A percentile compares a stretch with the other conserved stretches of the same genome.
Conservation (phyloP, 1,284 basidiomycete species). For the Ceratobasidium papillatum region DNA sequence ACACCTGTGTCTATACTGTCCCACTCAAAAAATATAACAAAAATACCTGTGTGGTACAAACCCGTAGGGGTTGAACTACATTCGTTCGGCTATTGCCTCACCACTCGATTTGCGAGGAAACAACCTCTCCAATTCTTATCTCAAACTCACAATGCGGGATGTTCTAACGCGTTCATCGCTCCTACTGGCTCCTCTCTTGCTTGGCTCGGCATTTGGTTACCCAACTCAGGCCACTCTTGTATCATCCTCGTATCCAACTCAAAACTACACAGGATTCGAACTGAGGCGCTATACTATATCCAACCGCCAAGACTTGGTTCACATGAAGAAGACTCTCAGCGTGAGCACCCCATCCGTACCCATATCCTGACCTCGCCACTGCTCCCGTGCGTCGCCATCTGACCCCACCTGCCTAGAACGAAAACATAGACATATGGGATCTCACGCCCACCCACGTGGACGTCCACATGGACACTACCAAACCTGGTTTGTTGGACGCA, state of each 20-base stretch:
- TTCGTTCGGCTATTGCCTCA: not conserved
- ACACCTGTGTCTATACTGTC: not conserved
- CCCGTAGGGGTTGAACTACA: not conserved
- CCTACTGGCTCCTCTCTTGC: not conserved
- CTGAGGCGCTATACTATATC: conserved; percentile 31
- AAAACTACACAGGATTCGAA: conserved; percentile 33
- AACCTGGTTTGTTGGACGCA: not conserved
- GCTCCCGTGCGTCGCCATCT: not conserved
- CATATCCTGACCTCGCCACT: not conserved
- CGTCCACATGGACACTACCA: conserved; percentile 36
- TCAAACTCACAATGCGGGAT: not conserved
- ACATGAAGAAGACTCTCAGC: conserved; percentile 7
- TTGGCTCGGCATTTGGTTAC: not conserved
- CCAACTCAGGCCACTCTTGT: not conserved
- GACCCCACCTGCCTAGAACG: conserved; percentile 2
- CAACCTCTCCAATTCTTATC: not conserved
- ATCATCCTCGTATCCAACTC: not conserved
- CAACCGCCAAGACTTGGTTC: conserved; percentile 13
- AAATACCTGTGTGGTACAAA: too few relatives aligned
- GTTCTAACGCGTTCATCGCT: conserved; percentile 1
- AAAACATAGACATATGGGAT: conserved; percentile 42
- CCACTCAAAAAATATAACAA: not conserved
- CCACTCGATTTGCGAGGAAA: not conserved
- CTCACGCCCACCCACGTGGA: conserved; percentile 40
- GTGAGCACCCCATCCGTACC: not conserved